phyloP scores from a whole-genome alignment of 371 early-diverging fungal species.

The Chytridium lagenaria region DNA sequence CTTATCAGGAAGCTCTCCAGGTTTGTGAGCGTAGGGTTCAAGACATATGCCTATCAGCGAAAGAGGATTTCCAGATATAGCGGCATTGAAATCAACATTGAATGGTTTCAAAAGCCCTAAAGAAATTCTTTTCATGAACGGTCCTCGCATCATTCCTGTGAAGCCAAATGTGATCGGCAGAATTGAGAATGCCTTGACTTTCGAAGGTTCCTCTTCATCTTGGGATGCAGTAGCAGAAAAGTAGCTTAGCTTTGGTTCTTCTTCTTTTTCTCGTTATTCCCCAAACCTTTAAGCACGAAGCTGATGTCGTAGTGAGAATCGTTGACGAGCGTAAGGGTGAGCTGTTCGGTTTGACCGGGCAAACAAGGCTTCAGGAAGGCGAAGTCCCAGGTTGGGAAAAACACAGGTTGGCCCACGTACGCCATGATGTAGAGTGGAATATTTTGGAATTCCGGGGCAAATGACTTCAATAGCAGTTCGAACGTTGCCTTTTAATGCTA shows the following conservation, averaged over 20 bases:
- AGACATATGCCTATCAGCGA: conserved; percentile 57
- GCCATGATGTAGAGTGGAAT: conserved; percentile 54
- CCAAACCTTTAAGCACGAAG: conserved; percentile 38
- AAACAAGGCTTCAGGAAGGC: conserved; percentile 57
- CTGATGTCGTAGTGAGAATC: conserved; percentile 55
- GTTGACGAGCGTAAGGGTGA: conserved; percentile 50
- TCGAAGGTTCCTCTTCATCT: conserved; percentile 31
- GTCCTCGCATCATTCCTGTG: conserved; percentile 46
- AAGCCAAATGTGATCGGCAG: conserved; percentile 50
- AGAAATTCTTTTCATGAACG: conserved; percentile 38
- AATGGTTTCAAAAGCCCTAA: conserved; percentile 46
- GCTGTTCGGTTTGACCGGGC: conserved; percentile 34
- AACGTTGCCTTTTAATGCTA: conserved; percentile 43
- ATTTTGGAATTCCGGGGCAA: conserved; percentile 63
- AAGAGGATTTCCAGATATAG: conserved; percentile 40
- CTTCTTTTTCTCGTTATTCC: not conserved
- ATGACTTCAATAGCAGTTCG: conserved; percentile 54
- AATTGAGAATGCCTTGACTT: conserved; percentile 39
- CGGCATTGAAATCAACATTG: conserved; percentile 20
- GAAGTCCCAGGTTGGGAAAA: conserved; percentile 53
- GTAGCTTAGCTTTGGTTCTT: conserved; percentile 25
- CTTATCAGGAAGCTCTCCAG: conserved; percentile 50
- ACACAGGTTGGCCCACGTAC: conserved; percentile 58
- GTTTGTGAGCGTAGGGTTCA: conserved; percentile 51
- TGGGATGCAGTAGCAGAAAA: conserved; percentile 38